Percentiles rank a stretch among this genome's conserved stretches.
Conservation (phyloP, 805 yeast genomes). For the Saturnispora sekii region DNA sequence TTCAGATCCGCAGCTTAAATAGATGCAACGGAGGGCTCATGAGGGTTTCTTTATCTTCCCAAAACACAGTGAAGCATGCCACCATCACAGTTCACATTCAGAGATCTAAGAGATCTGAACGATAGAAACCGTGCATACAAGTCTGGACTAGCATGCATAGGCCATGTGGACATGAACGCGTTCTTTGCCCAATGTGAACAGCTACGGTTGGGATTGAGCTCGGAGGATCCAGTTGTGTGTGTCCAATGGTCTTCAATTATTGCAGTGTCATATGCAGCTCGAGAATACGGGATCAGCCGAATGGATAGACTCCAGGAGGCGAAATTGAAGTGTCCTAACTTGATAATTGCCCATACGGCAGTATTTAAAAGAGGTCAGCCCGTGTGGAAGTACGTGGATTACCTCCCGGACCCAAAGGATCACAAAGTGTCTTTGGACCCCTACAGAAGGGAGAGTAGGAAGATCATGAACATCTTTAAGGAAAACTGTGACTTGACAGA, state of each 20-base stretch:
- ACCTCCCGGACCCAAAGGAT: slow-evolving; percentile 46
- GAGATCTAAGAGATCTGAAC: slow-evolving; percentile 40
- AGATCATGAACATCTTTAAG: slow-evolving; percentile 58
- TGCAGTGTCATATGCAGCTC: slow-evolving; percentile 86
- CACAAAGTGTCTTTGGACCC: slow-evolving; percentile 90
- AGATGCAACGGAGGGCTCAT: slow-evolving; percentile 1
- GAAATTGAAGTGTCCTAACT: slow-evolving; percentile 58
- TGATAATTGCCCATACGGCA: slow-evolving; percentile 84
- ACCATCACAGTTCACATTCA: slow-evolving; percentile 37
- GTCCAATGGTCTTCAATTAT: slow-evolving; percentile 88
- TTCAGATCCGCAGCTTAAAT: neutral
- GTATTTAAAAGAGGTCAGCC: slow-evolving; percentile 83
- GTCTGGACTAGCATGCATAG: slow-evolving; percentile 70
- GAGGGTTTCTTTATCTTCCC: neutral
- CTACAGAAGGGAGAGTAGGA: slow-evolving; percentile 78
- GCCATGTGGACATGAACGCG: slow-evolving; percentile 87
- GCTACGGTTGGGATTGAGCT: slow-evolving; percentile 52
- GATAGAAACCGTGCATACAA: slow-evolving; percentile 38
- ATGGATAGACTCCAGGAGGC: slow-evolving; percentile 69
- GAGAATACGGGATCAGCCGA: slow-evolving; percentile 71
- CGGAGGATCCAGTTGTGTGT: slow-evolving; percentile 80
- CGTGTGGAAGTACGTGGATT: slow-evolving; percentile 65
- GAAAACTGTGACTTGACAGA: slow-evolving; percentile 61
- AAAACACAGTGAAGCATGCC: neutral
- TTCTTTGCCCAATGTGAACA: slow-evolving; percentile 94